Evolutionary conservation across 169 alveolate genomes (phyloP).

Genomic region (Eimeria brunetti): DNA sequence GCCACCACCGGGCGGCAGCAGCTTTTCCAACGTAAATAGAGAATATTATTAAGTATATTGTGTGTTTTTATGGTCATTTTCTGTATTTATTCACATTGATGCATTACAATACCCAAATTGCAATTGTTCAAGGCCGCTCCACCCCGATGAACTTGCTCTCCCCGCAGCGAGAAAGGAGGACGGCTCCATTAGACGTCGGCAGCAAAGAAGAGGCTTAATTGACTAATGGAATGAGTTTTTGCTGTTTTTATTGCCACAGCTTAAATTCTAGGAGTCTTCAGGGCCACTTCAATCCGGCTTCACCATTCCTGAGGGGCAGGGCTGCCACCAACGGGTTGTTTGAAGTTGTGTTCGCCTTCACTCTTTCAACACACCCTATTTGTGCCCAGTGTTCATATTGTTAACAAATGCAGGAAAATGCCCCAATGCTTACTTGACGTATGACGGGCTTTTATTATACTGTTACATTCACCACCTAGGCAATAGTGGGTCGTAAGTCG

Average conservation of each 20-base stretch:
- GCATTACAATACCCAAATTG: not conserved
- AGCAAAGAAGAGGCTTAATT: too few relatives aligned
- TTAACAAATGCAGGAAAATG: not conserved
- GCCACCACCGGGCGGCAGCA: slow-evolving; percentile 9
- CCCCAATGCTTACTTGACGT: not conserved
- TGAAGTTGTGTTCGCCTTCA: not conserved
- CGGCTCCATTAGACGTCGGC: not conserved
- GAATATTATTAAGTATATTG: not conserved
- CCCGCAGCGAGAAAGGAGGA: not conserved
- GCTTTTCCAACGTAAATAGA: not conserved
- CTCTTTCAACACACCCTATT: too few relatives aligned
- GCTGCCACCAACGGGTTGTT: not conserved
- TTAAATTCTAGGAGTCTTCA: too few relatives aligned
- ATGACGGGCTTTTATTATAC: not conserved
- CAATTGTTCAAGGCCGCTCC: not conserved
- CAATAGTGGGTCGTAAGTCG: too few relatives aligned
- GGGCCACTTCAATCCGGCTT: not conserved
- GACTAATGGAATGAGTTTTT: not conserved
- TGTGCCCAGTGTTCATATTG: too few relatives aligned
- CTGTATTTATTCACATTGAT: not conserved
- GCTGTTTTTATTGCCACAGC: not conserved
- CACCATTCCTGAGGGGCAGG: not conserved
- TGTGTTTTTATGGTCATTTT: not conserved
- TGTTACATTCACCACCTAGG: too few relatives aligned
- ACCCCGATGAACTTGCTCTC: not conserved